Evolutionary conservation across 2,329 filamentous ascomycete genomes (phyloP).

Genomic region (Alternaria gaisen): DNA sequence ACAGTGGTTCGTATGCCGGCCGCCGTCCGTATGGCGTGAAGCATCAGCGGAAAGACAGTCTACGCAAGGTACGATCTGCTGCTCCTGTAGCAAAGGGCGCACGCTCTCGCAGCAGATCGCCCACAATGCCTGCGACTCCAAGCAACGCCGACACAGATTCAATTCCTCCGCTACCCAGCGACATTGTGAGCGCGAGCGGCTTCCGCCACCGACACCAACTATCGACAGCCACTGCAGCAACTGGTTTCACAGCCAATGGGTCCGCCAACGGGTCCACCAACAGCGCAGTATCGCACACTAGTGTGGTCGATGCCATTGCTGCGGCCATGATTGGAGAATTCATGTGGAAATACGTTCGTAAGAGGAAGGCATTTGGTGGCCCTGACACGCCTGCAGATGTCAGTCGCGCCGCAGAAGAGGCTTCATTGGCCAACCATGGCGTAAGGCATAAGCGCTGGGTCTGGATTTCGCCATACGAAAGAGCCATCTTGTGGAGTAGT

Average conservation of each 20-base stretch:
- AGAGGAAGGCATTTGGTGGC: slow-evolving; percentile 90
- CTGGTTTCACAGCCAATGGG: slow-evolving; percentile 63
- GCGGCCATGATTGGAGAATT: slow-evolving; percentile 98
- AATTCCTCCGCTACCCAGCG: slow-evolving; percentile 76
- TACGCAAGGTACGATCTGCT: slow-evolving; percentile 85
- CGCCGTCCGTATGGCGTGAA: slow-evolving; percentile 53
- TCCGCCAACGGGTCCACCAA: slow-evolving; percentile 66
- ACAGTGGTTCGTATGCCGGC: slow-evolving; percentile 46
- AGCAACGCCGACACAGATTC: slow-evolving; percentile 73
- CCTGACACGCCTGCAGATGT: slow-evolving; percentile 63
- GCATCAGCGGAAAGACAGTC: slow-evolving; percentile 65
- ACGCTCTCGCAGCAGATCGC: slow-evolving; percentile 58
- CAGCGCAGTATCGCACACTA: slow-evolving; percentile 72
- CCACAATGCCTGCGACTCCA: slow-evolving; percentile 72
- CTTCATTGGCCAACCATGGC: slow-evolving; percentile 72
- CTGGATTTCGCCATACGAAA: slow-evolving; percentile 96
- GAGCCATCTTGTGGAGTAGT: slow-evolving; percentile 96
- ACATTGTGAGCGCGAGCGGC: slow-evolving; percentile 66
- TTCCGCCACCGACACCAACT: slow-evolving; percentile 64
- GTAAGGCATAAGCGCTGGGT: slow-evolving; percentile 95
- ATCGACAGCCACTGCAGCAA: slow-evolving; percentile 69
- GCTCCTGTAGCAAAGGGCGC: slow-evolving; percentile 68
- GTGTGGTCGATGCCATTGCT: slow-evolving; percentile 94
- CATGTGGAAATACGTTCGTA: slow-evolving; percentile 91
- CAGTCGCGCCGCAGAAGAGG: slow-evolving; percentile 64